Evolutionary conservation across 129 eudicot species (phyloP).

Genomic region (Centella asiatica): DNA sequence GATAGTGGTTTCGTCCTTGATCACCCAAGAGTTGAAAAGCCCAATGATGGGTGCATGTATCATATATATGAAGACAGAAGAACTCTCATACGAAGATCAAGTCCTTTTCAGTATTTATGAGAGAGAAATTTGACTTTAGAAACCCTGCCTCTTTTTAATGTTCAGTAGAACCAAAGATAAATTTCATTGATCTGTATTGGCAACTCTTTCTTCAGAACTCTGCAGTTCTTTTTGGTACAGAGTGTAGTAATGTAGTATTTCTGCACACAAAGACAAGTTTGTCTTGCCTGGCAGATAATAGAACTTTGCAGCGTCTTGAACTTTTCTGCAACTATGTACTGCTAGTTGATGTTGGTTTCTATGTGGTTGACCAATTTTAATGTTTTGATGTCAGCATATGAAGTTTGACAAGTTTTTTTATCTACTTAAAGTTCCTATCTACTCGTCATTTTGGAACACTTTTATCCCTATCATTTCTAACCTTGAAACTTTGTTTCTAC

Average conservation of each 20-base stretch:
- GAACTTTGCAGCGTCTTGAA: not conserved
- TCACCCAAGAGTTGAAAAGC: no score
- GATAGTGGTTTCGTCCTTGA: no score
- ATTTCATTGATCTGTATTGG: no score
- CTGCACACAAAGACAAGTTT: not conserved
- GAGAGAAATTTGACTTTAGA: no score
- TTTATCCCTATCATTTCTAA: constrained; percentile 18
- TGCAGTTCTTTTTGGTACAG: not conserved
- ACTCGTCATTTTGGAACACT: not conserved
- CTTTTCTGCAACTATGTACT: not conserved
- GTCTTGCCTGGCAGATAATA: not conserved
- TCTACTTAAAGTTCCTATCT: not conserved
- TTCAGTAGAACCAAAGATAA: no score
- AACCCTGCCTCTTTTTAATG: no score
- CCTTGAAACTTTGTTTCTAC: constrained; percentile 15
- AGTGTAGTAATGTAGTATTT: not conserved
- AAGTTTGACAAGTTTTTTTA: not conserved
- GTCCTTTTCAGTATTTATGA: no score
- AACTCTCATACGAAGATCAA: no score
- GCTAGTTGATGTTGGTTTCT: not conserved
- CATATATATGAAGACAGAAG: no score
- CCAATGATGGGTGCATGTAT: no score
- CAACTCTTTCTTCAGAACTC: no score
- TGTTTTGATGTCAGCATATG: not conserved
- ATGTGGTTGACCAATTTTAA: not conserved